Conservation (phyloP, 164 flowering plant species). For the Dillenia turbinata region DNA sequence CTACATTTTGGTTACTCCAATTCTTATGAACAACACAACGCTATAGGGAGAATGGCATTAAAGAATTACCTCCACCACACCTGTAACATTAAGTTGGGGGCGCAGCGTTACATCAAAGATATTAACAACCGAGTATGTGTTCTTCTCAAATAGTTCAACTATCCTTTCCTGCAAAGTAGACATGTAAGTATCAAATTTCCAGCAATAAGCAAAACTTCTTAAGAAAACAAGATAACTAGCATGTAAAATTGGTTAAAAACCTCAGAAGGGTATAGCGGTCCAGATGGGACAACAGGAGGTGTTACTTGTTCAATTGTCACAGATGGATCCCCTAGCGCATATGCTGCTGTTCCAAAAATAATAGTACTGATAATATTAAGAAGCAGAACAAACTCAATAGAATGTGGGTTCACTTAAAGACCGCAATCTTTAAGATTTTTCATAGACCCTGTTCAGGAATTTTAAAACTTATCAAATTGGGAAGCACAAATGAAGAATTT, state of each 20-base stretch:
- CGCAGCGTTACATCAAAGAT: slow-evolving; percentile 91
- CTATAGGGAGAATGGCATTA: background rate
- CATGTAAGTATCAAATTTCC: slow-evolving; percentile 11
- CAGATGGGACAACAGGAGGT: slow-evolving; percentile 67
- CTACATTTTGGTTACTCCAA: too few relatives aligned
- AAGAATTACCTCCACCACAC: slow-evolving; percentile 80
- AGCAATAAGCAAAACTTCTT: slow-evolving; percentile 9
- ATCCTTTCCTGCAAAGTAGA: slow-evolving; percentile 66
- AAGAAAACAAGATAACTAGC: background rate
- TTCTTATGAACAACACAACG: background rate
- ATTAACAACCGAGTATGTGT: slow-evolving; percentile 89
- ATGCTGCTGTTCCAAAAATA: slow-evolving; percentile 41
- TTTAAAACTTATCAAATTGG: too few relatives aligned
- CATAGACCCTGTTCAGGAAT: too few relatives aligned
- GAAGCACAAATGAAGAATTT: too few relatives aligned
- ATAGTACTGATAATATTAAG: background rate
- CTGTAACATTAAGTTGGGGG: slow-evolving; percentile 84
- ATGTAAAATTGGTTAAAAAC: slow-evolving; percentile 24
- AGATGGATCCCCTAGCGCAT: slow-evolving; percentile 82
- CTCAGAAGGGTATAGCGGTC: slow-evolving; percentile 76
- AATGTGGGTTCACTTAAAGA: too few relatives aligned
- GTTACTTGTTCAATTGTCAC: slow-evolving; percentile 84
- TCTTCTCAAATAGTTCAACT: slow-evolving; percentile 76
- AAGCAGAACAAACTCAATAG: too few relatives aligned
- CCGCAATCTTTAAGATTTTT: too few relatives aligned